Percentiles rank a stretch among this genome's conserved stretches.
These are phyloP conservation scores for Apiospora koreana DNA, from an alignment of 2,329 filamentous ascomycete species.

Conservation along the genomic window DNA sequence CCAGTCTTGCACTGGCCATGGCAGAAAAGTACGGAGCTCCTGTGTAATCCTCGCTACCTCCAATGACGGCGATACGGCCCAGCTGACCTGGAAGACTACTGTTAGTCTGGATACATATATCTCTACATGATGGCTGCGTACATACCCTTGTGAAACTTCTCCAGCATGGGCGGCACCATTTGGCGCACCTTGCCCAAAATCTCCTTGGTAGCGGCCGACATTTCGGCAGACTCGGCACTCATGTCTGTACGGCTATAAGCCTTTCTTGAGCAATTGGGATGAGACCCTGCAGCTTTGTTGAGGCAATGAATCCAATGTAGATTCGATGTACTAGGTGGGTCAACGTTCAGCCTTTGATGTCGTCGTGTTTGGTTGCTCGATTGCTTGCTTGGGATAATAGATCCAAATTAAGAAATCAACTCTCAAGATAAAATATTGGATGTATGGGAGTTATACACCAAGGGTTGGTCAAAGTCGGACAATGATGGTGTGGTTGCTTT, in stretches of 20 bases:
- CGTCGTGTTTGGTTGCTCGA: background rate
- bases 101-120: background rate
- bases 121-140: constrained; percentile 10
- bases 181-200: constrained; percentile 80
- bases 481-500: background rate
- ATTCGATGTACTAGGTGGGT: background rate
- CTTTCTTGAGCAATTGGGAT: background rate
- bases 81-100: constrained; percentile 68
- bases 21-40: constrained; percentile 98
- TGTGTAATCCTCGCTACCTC: constrained; percentile 94
- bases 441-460: background rate
- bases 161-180: constrained; percentile 92
- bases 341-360: background rate
- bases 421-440: background rate
- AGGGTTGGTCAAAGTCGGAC: background rate
- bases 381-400: background rate
- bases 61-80: constrained; percentile 89
- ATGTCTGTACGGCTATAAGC: background rate
- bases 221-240: constrained; percentile 37
- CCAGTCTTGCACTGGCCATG: constrained; percentile 89
- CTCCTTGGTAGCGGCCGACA: constrained; percentile 72
- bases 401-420: background rate
- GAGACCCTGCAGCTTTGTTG: background rate
- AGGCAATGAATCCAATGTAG: background rate
- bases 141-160: constrained; percentile 92